phyloP scores from a whole-genome alignment of 306 rosid genomes.

The Sesbania bispinosa region DNA sequence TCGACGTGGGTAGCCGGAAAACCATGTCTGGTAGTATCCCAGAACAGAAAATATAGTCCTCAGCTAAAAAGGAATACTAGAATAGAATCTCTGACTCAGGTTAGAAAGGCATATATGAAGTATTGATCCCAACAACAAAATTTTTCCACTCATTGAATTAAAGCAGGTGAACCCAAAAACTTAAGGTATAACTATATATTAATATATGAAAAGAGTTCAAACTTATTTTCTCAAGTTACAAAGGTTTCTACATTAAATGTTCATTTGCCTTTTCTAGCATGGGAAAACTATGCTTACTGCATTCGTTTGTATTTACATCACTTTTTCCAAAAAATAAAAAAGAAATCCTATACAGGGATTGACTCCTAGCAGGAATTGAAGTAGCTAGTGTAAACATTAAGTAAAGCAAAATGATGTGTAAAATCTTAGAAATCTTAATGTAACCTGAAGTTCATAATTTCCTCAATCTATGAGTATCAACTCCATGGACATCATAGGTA shows the following conservation, averaged over 20 bases:
- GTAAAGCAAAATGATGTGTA: neutral
- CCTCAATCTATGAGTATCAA: neutral
- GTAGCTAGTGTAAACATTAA: neutral
- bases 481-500: neutral
- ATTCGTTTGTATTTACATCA: neutral
- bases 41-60: neutral
- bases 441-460: neutral
- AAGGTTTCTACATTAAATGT: neutral
- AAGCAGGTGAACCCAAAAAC: neutral
- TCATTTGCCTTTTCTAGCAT: neutral
- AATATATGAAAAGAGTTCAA: no score
- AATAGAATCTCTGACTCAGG: neutral
- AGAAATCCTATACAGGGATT: neutral
- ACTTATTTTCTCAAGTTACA: neutral
- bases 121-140: neutral
- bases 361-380: neutral
- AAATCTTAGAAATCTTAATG: neutral
- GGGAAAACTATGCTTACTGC: neutral
- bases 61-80: neutral
- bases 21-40: no score
- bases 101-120: neutral
- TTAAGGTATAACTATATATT: neutral
- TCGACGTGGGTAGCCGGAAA: no score
- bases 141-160: neutral
- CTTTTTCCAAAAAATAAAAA: constrained; percentile 7